Base-by-base conservation (phyloP, 768 basidiomycete genomes). In the Termitomyces sp. region DNA sequence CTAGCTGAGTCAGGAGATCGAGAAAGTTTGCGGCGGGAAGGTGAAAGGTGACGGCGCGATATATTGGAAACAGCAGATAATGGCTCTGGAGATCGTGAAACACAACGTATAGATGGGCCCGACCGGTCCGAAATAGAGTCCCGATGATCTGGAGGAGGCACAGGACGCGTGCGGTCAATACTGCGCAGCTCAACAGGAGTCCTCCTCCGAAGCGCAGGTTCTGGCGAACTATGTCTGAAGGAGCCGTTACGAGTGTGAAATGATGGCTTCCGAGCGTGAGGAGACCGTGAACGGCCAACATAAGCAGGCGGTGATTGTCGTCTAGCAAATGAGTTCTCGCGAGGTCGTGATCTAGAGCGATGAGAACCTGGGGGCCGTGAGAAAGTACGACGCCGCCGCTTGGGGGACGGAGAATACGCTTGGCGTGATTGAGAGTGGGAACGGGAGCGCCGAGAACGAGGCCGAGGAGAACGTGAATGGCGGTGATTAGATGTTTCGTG, bases 131-230 rank as follows among this genome's bases (percentile, higher is more conserved):
- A 27, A 37, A 6, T 16, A 44, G 31, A 48, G 36, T 31, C 31
- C 16, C 31, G 43, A 53, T 22, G 29, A 53, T n/a, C 12, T 5
- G 46, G 16, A 20, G 37, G 20, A 51, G n/a, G 32, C 20, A 31
- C 22, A 46, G 3, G 34, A 20, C 31, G 46, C 29, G 22, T 56
- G 32, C 57, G 61, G 46, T 51, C 53, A 39, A 57, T 63, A 49
- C 29, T 39, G 41, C 56, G 56, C 56, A 53, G 56, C 50, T 61
- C 50, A 8, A 61, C 32, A 5, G 60, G 60, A 48, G 57, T 61
- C 42, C 42, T 54, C 8, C 57, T 47, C n/a, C 14, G n/a, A 27
- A 37, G 0, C 20, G 53, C 36, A 50, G 36, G 27, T 9, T 36
- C 10, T 5, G 47, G 31, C 14, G 57, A 47, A 32, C 37, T 39